Conservation (phyloP, 495 filamentous ascomycete genomes). For the Hyaloscypha variabilis region DNA sequence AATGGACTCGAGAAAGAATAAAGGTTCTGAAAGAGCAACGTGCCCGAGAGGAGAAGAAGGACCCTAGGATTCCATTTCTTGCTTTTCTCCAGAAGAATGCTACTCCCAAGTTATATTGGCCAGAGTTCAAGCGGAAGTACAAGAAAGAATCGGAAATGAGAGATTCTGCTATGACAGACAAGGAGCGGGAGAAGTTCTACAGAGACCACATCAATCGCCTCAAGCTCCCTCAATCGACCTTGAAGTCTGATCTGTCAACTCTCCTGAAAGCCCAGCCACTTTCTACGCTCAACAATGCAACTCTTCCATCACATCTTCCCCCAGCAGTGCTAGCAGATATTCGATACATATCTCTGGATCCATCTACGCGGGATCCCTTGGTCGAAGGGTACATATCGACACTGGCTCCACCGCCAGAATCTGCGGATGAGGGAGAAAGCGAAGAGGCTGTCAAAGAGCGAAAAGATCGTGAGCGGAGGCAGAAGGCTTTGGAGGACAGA, state of each 20-base stretch:
- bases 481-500: slow-evolving; percentile 75
- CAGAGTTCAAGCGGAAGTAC: slow-evolving; percentile 91
- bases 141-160: slow-evolving; percentile 82
- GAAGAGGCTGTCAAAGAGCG: slow-evolving; percentile 63
- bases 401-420: slow-evolving; percentile 65
- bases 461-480: slow-evolving; percentile 66
- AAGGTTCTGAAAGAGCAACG: slow-evolving; percentile 69
- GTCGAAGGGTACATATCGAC: slow-evolving; percentile 77
- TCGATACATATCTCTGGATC: slow-evolving; percentile 78
- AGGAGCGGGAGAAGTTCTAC: slow-evolving; percentile 89
- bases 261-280: slow-evolving; percentile 72
- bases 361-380: slow-evolving; percentile 68
- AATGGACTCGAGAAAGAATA: slow-evolving; percentile 78
- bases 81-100: slow-evolving; percentile 79
- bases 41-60: slow-evolving; percentile 76
- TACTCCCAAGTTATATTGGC: slow-evolving; percentile 92
- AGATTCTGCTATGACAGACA: slow-evolving; percentile 73
- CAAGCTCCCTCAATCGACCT: slow-evolving; percentile 71
- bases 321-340: slow-evolving; percentile 70
- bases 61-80: slow-evolving; percentile 84
- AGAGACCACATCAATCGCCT: slow-evolving; percentile 81
- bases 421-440: slow-evolving; percentile 54
- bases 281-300: slow-evolving; percentile 65
- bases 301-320: slow-evolving; percentile 67
- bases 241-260: slow-evolving; percentile 79